Evolutionary conservation across 1,139 yeast species (phyloP).

Genomic region (Suhomyces wounanorum): DNA sequence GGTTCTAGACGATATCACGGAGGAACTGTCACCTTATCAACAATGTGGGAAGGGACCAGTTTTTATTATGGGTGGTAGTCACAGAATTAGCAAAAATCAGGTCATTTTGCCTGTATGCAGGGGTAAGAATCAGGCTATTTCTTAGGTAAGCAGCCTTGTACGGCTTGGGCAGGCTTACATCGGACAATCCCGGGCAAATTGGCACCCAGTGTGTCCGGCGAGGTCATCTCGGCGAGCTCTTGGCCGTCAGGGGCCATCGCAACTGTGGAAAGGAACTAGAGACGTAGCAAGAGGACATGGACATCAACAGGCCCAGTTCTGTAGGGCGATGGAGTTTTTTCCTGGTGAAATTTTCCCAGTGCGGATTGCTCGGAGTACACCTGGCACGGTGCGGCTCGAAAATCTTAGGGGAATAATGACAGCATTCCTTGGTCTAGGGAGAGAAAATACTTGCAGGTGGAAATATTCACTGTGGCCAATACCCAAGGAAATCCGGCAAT

Average conservation of each 20-base stretch:
- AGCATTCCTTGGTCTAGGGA: background rate
- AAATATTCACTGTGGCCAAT: too few species aligned
- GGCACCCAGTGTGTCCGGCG: background rate
- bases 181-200: background rate
- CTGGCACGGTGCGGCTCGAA: background rate
- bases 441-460: background rate
- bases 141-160: conserved; percentile 5
- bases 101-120: conserved; percentile 16
- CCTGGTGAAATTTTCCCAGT: background rate
- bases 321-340: background rate
- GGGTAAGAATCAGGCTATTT: conserved; percentile 13
- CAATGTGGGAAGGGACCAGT: conserved; percentile 4
- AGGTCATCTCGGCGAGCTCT: background rate
- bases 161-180: conserved; percentile 2
- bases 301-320: background rate
- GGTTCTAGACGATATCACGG: background rate
- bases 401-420: background rate
- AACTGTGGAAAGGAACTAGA: background rate
- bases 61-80: conserved; percentile 11
- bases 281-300: background rate
- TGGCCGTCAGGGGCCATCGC: background rate
- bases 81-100: conserved; percentile 14
- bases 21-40: background rate
- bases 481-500: too few species aligned
- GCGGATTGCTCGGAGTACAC: background rate